Evolutionary conservation across 78 protist genomes (phyloP), one percentile per base, ranked within the genome.

Genomic region (Corallochytrium limacisporum): DNA sequence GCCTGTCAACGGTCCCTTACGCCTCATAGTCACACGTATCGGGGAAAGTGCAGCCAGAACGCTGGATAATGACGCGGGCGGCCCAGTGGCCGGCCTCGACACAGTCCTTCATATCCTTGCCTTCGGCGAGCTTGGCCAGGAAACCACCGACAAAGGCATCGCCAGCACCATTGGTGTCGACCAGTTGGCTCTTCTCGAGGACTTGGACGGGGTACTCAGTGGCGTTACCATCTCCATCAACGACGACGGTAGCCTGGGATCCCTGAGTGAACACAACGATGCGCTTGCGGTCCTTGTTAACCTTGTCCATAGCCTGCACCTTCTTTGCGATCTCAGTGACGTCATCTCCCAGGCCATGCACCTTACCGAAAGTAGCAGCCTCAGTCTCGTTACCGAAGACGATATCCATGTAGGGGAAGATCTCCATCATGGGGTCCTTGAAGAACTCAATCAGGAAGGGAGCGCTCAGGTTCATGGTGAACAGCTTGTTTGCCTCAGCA

Each of bases 81-180:
- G 85, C 79, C 59, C 72, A 86, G 82, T 89, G 80, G 73, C 93
- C 98, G 37, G 83, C 75, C 32, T 26, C 60, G 28, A 85, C 68
- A 42, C 88, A 84, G 63, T 79, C 79, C n/a, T 12, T 78, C 1
- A 88, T 26, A 31, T 47, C 2, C 59, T 54, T 22, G 39, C 74
- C 84, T 65, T 49, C 31, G 24, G 71, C 81, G 3, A 72, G 62
- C 51, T 29, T 60, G 50, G 92, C 62, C n/a, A 93, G 65, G 91
- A 89, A 93, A 47, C 99, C 99, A 24, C 97, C 99, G 50, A 77
- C 87, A 71, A 92, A 93, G 46, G 96, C 76, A 74, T 95, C 99
- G 28, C 97, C 97, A 4, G 98, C 98, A 6, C 95, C 98, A 79
- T 95, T 91, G 65, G 92, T 78, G 86, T 95, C 98, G 46, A 91